Evolutionary conservation across 768 basidiomycete species (phyloP).

Genomic region (Saitozyma podzolica): DNA sequence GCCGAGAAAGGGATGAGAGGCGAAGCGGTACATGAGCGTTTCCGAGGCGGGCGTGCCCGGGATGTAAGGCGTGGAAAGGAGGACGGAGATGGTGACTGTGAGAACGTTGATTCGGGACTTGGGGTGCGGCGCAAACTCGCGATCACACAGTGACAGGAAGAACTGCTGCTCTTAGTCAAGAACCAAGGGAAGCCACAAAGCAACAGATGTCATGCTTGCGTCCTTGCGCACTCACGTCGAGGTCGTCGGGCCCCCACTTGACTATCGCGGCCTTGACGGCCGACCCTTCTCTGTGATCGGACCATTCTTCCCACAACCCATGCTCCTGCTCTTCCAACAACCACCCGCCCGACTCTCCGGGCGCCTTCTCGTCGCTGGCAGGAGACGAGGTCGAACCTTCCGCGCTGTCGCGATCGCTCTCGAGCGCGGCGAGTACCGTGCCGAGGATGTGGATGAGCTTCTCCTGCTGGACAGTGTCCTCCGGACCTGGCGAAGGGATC

Average conservation of each 20-base stretch:
- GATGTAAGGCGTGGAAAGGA: slow-evolving; percentile 9
- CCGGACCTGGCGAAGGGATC: slow-evolving; percentile 1
- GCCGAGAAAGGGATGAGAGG: slow-evolving; percentile 11
- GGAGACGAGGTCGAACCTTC: slow-evolving; percentile 7
- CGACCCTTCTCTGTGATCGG: slow-evolving; percentile 5
- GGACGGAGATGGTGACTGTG: slow-evolving; percentile 8
- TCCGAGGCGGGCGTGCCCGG: slow-evolving; percentile 17
- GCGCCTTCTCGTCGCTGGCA: slow-evolving; percentile 7
- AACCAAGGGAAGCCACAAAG: neutral
- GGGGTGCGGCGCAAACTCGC: slow-evolving; percentile 6
- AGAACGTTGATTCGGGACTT: slow-evolving; percentile 5
- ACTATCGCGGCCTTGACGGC: slow-evolving; percentile 4
- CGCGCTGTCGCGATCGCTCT: neutral
- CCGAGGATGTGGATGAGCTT: slow-evolving; percentile 5
- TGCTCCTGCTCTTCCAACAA: neutral
- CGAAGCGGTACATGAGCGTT: slow-evolving; percentile 17
- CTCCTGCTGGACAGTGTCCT: neutral
- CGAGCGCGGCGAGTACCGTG: neutral
- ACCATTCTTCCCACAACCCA: neutral
- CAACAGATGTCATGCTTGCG: neutral
- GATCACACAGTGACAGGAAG: slow-evolving; percentile 5
- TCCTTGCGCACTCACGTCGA: slow-evolving; percentile 12
- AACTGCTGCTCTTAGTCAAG: slow-evolving; percentile 6
- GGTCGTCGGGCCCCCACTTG: slow-evolving; percentile 8
- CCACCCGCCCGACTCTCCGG: neutral